These are phyloP conservation scores for Sanghuangporus weigelae DNA, from an alignment of 1,284 basidiomycete species.

Conservation along the genomic window DNA sequence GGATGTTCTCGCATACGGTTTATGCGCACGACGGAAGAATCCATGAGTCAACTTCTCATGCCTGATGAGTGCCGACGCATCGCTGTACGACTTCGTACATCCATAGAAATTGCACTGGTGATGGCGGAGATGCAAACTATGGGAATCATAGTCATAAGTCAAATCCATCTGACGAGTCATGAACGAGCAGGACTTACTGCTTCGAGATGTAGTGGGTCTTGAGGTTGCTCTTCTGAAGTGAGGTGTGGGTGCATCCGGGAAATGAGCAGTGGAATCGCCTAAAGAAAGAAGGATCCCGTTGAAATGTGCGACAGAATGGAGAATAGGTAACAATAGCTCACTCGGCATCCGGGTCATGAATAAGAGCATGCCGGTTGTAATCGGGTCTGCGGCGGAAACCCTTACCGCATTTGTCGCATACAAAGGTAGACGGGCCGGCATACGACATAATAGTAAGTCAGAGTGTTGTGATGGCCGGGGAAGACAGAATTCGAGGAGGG, in stretches of 20 bases:
- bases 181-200: slow-evolving; percentile 3
- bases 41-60: slow-evolving; percentile 8
- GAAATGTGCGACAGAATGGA: background rate
- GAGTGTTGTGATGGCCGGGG: background rate
- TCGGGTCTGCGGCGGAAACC: background rate
- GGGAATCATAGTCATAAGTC: background rate
- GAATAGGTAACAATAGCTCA: background rate
- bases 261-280: background rate
- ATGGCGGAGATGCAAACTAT: background rate
- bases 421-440: background rate
- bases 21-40: background rate
- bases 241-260: background rate
- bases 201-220: slow-evolving; percentile 10
- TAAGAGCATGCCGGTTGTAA: background rate
- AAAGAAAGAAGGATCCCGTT: background rate
- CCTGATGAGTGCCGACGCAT: slow-evolving; percentile 2
- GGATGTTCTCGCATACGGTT: background rate
- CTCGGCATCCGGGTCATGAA: background rate
- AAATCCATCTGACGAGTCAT: background rate
- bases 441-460: background rate
- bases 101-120: background rate
- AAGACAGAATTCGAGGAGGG: background rate
- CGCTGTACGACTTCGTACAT: background rate
- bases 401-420: background rate
- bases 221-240: slow-evolving; percentile 13